Conservation (phyloP, 2,329 filamentous ascomycete species). For the Diaporthe velutina region DNA sequence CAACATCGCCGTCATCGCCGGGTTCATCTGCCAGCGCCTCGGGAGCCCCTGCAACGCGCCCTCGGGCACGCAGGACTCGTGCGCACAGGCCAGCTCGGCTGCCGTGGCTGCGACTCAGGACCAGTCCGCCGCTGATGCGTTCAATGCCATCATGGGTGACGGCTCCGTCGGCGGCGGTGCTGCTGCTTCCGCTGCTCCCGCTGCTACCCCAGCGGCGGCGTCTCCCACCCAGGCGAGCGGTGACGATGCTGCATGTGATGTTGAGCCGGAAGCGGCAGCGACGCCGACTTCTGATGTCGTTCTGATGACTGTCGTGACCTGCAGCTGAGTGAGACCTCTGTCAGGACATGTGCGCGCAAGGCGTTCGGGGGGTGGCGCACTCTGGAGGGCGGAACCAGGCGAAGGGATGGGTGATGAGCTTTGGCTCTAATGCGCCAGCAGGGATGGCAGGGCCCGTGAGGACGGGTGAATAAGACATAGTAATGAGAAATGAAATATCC, state of each 20-base stretch:
- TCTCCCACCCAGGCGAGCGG: constrained; percentile 28
- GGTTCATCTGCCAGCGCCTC: constrained; percentile 62
- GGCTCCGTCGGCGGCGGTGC: constrained; percentile 36
- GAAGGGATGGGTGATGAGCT: neutral
- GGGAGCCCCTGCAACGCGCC: constrained; percentile 50
- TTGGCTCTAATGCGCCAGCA: neutral
- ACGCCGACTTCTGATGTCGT: constrained; percentile 8
- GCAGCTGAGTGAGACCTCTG: constrained; percentile 7
- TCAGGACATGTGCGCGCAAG: neutral
- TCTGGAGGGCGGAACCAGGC: neutral
- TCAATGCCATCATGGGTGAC: constrained; percentile 47
- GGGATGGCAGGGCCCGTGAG: neutral
- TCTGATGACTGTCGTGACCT: constrained; percentile 18
- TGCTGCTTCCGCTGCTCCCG: constrained; percentile 38
- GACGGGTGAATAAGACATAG: neutral
- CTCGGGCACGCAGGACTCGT: constrained; percentile 45
- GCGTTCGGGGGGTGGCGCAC: neutral
- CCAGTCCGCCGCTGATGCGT: constrained; percentile 51
- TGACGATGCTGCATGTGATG: neutral
- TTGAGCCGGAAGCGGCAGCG: constrained; percentile 9
- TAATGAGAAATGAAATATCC: constrained; percentile 8
- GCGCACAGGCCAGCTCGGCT: constrained; percentile 45
- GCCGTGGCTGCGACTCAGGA: constrained; percentile 46
- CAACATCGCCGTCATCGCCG: constrained; percentile 60
- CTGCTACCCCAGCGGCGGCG: constrained; percentile 25